Evolutionary conservation across 2,329 filamentous ascomycete genomes (phyloP), one percentile per base, ranked within the genome.

Genomic region (Fusarium solani-melongenae): DNA sequence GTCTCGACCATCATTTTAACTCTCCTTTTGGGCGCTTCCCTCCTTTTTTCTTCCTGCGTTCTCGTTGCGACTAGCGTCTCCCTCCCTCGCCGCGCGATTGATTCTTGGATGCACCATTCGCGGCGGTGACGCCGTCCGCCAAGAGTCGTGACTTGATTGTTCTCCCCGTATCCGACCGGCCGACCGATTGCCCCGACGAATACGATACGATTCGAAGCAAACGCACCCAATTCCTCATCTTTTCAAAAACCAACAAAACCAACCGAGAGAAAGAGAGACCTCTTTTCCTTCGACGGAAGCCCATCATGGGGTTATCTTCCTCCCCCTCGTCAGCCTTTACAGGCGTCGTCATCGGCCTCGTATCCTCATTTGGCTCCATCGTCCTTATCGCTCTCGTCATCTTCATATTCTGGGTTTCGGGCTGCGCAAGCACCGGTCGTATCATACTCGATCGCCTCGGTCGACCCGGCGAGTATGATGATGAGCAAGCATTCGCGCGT

Each of bases 371-470:
- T 83, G 96, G 95, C 71, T 97, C 95, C 41, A 96, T 96, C 51
- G 90, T 94, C 34, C 87, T 98, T 66, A 94, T 97, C 71, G 92
- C 94, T 66, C 82, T 97, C 71, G 85, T 96, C 80, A 91, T 98
- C 81, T 98, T 98, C 84, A 96, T 98, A 85, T 96, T 98, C 83
- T 91, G 93, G 84, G 97, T 97, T 82, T 83, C 82, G 6, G 82
- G 82, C 62, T 84, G 82, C 69, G 98, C 96, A 39, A 90, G 88
- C 63, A 92, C 92, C 59, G 96, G 96, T 49, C 91, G 96, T 76
- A 98, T 99, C 80, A 90, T 98, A 72, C 89, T 99, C 76, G 96
- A 99, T 85, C 92, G 96, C 73, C 92, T 99, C 82, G 95, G 95
- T 53, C 89, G 96, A 69, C 96, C 96, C 1, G 96, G 96, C 78